Conservation (phyloP, 176 grass and related monocot genomes). For the Thinopyrum elongatum region DNA sequence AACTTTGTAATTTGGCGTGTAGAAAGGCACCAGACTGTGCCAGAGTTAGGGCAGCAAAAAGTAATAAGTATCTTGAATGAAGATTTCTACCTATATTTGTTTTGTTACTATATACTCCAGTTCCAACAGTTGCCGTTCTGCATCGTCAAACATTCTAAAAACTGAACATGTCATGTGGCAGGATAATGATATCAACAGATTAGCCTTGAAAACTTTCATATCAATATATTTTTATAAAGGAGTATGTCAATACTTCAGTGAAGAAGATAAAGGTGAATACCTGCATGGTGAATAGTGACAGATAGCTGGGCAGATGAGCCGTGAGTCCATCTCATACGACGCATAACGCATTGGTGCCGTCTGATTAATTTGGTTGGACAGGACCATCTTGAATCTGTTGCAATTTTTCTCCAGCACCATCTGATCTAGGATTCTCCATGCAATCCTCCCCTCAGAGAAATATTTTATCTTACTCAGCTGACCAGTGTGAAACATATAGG, state of each 20-base stretch:
- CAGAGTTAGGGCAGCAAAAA: conserved; percentile 18
- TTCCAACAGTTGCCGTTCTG: neutral
- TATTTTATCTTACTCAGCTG: neutral
- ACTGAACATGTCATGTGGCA: neutral
- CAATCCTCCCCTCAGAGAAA: neutral
- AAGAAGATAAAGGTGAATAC: neutral
- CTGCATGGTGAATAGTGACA: conserved; percentile 13
- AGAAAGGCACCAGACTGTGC: conserved; percentile 57
- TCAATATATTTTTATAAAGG: conserved; percentile 3
- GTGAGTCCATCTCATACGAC: neutral
- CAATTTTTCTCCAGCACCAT: neutral
- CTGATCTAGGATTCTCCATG: neutral
- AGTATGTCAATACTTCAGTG: neutral
- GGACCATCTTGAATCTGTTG: neutral
- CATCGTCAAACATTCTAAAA: neutral
- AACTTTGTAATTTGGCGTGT: conserved; percentile 37
- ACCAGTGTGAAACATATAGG: neutral
- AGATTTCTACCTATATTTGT: conserved; percentile 11
- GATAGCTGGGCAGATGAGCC: neutral
- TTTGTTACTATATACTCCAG: neutral
- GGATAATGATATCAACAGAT: neutral
- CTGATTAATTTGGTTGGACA: neutral
- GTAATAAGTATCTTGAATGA: conserved; percentile 36
- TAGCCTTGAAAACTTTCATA: conserved; percentile 2
- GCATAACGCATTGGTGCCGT: neutral